Evolutionary conservation across 768 basidiomycete species (phyloP).

Genomic region (Naematelia aurantialba): DNA sequence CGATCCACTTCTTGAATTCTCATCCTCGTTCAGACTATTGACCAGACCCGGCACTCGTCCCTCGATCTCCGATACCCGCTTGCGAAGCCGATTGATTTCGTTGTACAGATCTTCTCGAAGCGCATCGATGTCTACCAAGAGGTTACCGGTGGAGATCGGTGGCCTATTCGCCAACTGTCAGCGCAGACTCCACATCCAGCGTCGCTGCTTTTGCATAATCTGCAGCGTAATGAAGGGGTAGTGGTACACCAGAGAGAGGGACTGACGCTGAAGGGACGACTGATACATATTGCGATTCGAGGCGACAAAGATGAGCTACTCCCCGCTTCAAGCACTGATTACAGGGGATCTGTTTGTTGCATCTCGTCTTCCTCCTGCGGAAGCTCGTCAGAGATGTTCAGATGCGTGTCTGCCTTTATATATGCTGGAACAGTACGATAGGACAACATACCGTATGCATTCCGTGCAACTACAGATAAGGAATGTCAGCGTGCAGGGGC

Average conservation of each 20-base stretch:
- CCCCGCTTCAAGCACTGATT: constrained; percentile 18
- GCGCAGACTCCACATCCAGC: too few species aligned
- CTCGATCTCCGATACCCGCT: constrained; percentile 11
- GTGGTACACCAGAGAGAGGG: too few species aligned
- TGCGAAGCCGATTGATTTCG: constrained; percentile 10
- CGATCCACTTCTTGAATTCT: not conserved
- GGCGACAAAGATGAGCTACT: constrained; percentile 11
- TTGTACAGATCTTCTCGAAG: not conserved
- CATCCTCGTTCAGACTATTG: not conserved
- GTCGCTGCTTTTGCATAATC: too few species aligned
- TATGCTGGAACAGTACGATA: too few species aligned
- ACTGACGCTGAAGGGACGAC: not conserved
- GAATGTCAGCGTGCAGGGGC: too few species aligned
- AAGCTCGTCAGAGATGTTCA: not conserved
- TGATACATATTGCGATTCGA: constrained; percentile 14
- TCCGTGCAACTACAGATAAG: constrained; percentile 22
- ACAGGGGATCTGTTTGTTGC: constrained; percentile 27
- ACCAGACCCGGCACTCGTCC: not conserved
- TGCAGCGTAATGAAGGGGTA: too few species aligned
- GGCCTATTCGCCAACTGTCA: not conserved
- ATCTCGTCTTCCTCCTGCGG: constrained; percentile 15
- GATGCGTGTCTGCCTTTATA: not conserved
- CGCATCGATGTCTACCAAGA: not conserved
- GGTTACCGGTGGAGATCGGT: not conserved
- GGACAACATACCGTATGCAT: constrained; percentile 11